Conservation (phyloP, 2,329 filamentous ascomycete genomes). For the Aspergillus amoenus region DNA sequence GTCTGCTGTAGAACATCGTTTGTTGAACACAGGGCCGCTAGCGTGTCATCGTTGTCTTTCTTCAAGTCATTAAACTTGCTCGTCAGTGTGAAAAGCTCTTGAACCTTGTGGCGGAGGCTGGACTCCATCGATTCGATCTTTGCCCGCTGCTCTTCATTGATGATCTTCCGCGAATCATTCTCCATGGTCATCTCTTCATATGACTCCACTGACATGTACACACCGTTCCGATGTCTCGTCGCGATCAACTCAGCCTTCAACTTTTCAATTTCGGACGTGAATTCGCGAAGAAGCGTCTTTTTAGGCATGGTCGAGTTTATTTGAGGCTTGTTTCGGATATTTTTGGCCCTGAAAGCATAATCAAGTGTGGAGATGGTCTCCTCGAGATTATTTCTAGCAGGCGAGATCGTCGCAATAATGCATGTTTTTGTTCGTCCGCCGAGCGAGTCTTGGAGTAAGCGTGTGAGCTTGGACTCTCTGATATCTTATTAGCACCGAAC, state of each 20-base stretch:
- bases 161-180: conserved; percentile 86
- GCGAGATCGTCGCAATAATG: conserved; percentile 95
- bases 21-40: conserved; percentile 70
- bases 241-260: conserved; percentile 91
- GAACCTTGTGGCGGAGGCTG: conserved; percentile 88
- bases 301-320: conserved; percentile 91
- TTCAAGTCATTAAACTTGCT: conserved; percentile 85
- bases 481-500: conserved; percentile 36
- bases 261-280: conserved; percentile 89
- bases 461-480: conserved; percentile 92
- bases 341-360: conserved; percentile 97
- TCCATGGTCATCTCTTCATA: conserved; percentile 91
- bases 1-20: conserved; percentile 82
- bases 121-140: conserved; percentile 90
- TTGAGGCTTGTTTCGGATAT: conserved; percentile 97
- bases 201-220: conserved; percentile 84
- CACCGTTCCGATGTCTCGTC: conserved; percentile 88
- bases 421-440: conserved; percentile 96
- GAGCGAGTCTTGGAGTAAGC: conserved; percentile 91
- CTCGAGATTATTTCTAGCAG: conserved; percentile 90
- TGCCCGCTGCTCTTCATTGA: conserved; percentile 87
- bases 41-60: conserved; percentile 82
- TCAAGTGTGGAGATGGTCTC: conserved; percentile 98
- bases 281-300: conserved; percentile 86
- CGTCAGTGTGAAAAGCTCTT: conserved; percentile 84